Percentiles rank a stretch among this genome's conserved stretches.
These are phyloP conservation scores for Fagus sylvatica DNA, from an alignment of 306 rosid species.

Conservation along the genomic window DNA sequence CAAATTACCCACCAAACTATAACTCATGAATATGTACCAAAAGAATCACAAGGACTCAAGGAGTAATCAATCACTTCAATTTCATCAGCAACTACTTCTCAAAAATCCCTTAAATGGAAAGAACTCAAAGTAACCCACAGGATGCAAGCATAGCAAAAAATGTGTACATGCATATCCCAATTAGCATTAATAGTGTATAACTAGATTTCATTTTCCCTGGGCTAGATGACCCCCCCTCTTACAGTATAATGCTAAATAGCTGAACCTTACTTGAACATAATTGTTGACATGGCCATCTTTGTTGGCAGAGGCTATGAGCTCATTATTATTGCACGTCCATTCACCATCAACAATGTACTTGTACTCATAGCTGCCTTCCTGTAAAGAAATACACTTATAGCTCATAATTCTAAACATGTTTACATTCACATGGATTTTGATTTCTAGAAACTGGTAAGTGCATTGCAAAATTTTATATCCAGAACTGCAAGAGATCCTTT, in stretches of 20 bases:
- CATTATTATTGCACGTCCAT: constrained; percentile 60
- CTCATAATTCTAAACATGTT: constrained; percentile 2
- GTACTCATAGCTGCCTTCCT: constrained; percentile 97
- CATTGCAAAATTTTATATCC: constrained; percentile 9
- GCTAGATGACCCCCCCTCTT: not conserved
- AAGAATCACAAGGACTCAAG: too few species aligned
- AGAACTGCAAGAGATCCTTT: not conserved
- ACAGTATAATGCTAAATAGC: not conserved
- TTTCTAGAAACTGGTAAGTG: constrained; percentile 11
- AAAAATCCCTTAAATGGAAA: not conserved
- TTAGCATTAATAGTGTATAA: not conserved
- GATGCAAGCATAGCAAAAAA: constrained; percentile 10
- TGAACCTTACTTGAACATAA: constrained; percentile 61
- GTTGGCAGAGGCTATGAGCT: constrained; percentile 61
- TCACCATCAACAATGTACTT: constrained; percentile 85
- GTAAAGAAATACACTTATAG: constrained; percentile 23
- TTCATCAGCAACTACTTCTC: not conserved
- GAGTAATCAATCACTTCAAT: not conserved
- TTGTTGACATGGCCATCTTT: constrained; percentile 88
- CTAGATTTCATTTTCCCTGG: not conserved
- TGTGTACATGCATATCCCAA: not conserved
- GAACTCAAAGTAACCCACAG: not conserved
- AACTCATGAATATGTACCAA: too few species aligned
- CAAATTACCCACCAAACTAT: not conserved
- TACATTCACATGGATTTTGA: not conserved